Percentiles rank a stretch among this genome's conserved stretches.
phyloP scores from a whole-genome alignment of 768 basidiomycete genomes.

The Hericium rajendrae region DNA sequence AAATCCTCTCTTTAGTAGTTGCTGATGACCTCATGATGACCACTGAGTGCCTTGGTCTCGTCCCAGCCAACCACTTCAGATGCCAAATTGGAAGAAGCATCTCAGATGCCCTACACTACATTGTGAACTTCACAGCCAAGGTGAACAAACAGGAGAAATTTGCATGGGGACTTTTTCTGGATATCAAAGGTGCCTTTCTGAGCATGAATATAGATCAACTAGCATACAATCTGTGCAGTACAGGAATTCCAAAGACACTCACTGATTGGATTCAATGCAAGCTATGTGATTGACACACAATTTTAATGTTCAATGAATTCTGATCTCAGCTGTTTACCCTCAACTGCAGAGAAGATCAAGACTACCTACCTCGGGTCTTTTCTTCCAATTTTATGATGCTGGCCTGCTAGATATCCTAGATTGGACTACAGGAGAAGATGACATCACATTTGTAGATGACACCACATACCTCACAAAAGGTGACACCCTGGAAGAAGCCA shows the following conservation, averaged over 20 bases:
- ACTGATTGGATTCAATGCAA: constrained; percentile 9
- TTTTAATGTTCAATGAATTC: constrained; percentile 10
- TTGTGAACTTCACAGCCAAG: constrained; percentile 3
- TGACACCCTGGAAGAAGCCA: constrained; percentile 10
- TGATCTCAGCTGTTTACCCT: constrained; percentile 4
- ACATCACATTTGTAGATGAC: not conserved
- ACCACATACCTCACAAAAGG: too few species aligned
- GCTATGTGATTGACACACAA: constrained; percentile 5
- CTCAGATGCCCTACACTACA: not conserved
- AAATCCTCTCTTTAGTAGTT: constrained; percentile 10
- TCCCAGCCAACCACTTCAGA: not conserved
- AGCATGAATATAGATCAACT: constrained; percentile 25
- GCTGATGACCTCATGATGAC: not conserved
- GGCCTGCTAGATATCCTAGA: constrained; percentile 9
- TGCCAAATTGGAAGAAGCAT: not conserved
- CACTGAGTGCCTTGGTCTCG: not conserved
- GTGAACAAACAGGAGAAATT: constrained; percentile 24
- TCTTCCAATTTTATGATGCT: constrained; percentile 16
- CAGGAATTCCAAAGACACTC: constrained; percentile 20
- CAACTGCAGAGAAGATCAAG: constrained; percentile 14
- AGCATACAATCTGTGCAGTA: constrained; percentile 22
- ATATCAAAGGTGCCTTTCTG: constrained; percentile 35
- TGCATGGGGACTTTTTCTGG: constrained; percentile 28
- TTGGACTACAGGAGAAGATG: not conserved
- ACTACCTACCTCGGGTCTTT: constrained; percentile 14